Percentiles rank a stretch among this genome's conserved stretches.
phyloP scores from a whole-genome alignment of 2,329 filamentous ascomycete species.

The Alternaria panax region DNA sequence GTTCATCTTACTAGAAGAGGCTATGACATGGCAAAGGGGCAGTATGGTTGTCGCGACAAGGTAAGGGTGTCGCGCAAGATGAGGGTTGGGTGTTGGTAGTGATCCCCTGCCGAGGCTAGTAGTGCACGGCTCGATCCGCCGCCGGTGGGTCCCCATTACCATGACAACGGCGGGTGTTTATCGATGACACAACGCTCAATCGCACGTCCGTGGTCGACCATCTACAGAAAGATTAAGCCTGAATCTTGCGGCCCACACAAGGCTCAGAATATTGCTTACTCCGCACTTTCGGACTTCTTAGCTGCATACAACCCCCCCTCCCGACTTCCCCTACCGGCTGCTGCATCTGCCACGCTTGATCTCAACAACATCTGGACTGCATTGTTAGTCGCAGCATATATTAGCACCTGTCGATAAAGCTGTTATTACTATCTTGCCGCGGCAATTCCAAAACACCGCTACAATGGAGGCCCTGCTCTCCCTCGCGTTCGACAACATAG shows the following conservation, averaged over 20 bases:
- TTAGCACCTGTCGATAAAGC: conserved; percentile 6
- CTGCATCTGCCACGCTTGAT: conserved; percentile 22
- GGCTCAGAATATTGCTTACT: conserved; percentile 32
- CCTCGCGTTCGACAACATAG: conserved; percentile 94
- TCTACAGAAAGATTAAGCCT: conserved; percentile 17
- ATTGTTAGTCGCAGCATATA: conserved; percentile 11
- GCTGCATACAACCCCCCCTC: conserved; percentile 35
- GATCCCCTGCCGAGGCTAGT: conserved; percentile 12
- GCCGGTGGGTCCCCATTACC: conserved; percentile 19
- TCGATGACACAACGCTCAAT: conserved; percentile 19
- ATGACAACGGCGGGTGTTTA: conserved; percentile 29
- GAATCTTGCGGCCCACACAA: conserved; percentile 36
- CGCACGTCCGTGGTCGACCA: conserved; percentile 12
- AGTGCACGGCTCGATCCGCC: conserved; percentile 22
- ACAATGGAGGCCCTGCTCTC: conserved; percentile 90
- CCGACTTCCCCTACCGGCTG: conserved; percentile 23
- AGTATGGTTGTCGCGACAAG: conserved; percentile 8
- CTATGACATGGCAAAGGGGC: conserved; percentile 3
- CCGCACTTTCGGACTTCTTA: conserved; percentile 37
- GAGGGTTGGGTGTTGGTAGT: conserved; percentile 10
- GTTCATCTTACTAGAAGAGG: neutral
- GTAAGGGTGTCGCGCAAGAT: conserved; percentile 14
- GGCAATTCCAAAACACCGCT: conserved; percentile 14
- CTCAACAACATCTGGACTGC: conserved; percentile 18
- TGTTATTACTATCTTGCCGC: conserved; percentile 12